Base-by-base conservation (phyloP, 1,284 basidiomycete species). In the Ceratobasidium sp. region DNA sequence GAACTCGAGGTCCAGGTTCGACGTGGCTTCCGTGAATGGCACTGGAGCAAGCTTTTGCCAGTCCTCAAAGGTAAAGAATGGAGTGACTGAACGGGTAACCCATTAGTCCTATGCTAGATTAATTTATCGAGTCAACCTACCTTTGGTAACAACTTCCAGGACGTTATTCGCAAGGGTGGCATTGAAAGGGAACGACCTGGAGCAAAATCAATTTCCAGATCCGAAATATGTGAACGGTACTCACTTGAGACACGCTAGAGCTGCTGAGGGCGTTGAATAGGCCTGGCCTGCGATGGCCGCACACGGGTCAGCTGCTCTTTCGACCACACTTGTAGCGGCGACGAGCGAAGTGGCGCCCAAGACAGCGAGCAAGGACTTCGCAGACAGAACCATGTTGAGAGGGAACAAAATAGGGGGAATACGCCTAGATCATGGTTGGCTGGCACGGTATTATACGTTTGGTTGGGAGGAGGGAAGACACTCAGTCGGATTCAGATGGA, bases 51-150 rank as follows among this genome's bases (percentile, higher is more conserved):
- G 81, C 74, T 89, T 80, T 79, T 90, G 90, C 77, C 84, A 90
- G 63, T 89, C 85, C 79, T 90, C 89, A 77, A 90, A 90, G 0
- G 89, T 90, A 81, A 84, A 90, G 78, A 91, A 90, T 79, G 90
- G 86, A 74, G 90, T 88, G 51, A 90, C 66, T 69, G 17, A 17
- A 22, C 15, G 15, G 22, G 22, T 15, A 19, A n/a, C n/a, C n/a
- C n/a, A n/a, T 48, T 7, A 22, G 41, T 22, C 59, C n/a, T 53
- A 44, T 51, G n/a, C 45, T 17, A 14, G 6, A 24, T 1, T 4
- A 48, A 51, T 50, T 6, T 36, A 4, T n/a, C 8, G 17, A 8
- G 14, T 1, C 3, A 36, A 51, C 9, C n/a, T 44, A 69, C 66
- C 88, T 63, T 60, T 56, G 14, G 24, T 75, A 27, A 72, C 75